These are phyloP conservation scores for Scutellaria baicalensis DNA, from an alignment of 257 asterid genomes.

Conservation along the genomic window DNA sequence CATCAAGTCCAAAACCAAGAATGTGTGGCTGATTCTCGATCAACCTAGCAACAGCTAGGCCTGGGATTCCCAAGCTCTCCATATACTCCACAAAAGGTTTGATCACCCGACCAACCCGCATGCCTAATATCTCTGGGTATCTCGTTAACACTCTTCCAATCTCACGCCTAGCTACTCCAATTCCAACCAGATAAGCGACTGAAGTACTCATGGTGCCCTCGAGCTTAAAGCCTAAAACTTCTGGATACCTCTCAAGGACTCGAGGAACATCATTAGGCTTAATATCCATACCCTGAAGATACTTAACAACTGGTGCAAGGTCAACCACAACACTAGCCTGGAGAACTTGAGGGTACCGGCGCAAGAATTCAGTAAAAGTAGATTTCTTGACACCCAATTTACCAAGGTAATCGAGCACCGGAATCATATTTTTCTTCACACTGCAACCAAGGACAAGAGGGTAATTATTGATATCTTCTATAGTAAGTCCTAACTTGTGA, in stretches of 20 bases:
- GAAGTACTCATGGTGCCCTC: slow-evolving; percentile 99
- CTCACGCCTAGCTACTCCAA: slow-evolving; percentile 91
- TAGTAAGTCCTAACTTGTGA: slow-evolving; percentile 79
- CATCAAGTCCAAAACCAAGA: slow-evolving; percentile 80
- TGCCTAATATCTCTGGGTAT: slow-evolving; percentile 87
- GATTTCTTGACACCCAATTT: slow-evolving; percentile 81
- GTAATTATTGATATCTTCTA: slow-evolving; percentile 86
- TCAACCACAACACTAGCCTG: slow-evolving; percentile 96
- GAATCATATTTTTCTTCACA: slow-evolving; percentile 95
- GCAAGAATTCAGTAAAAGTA: slow-evolving; percentile 70
- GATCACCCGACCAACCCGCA: slow-evolving; percentile 91
- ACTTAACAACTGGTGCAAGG: slow-evolving; percentile 83
- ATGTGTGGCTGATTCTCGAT: slow-evolving; percentile 76
- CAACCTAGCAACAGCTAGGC: slow-evolving; percentile 74
- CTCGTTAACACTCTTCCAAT: slow-evolving; percentile 70
- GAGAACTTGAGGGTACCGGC: slow-evolving; percentile 87
- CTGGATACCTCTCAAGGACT: slow-evolving; percentile 80
- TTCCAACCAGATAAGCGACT: slow-evolving; percentile 92
- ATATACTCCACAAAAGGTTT: slow-evolving; percentile 90
- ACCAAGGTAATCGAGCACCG: slow-evolving; percentile 94
- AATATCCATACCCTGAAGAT: slow-evolving; percentile 96
- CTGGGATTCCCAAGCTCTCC: slow-evolving; percentile 72
- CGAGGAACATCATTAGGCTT: slow-evolving; percentile 79
- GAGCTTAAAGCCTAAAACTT: slow-evolving; percentile 86
- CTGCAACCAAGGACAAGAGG: slow-evolving; percentile 98